Base-by-base conservation (phyloP, 805 yeast species). In the Metschnikowia corniflorae region DNA sequence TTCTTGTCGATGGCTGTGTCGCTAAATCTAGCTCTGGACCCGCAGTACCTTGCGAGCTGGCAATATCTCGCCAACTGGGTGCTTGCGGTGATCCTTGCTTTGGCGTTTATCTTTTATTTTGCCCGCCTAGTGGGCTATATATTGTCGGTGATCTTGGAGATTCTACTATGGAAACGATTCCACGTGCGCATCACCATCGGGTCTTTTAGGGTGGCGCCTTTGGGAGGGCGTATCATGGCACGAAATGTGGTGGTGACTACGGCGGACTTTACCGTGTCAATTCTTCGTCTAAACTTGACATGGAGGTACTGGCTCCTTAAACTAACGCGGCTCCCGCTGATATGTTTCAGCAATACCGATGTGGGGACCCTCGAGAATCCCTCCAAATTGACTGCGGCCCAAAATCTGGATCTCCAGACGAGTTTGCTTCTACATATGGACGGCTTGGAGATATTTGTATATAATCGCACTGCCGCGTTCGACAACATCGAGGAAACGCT, bases 281-380 rank as follows among this genome's bases (percentile, higher is more conserved):
- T 85, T 1, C 71, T 85, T 18, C 80, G 81, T 42, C 83, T 91
- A 1, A 76, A 78, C 49, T 54, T 91, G 18, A 85, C 95, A 0
- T 93, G 97, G 97, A 61, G 94, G 42, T 91, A 87, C 57, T 93
- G 97, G 97, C 64, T 65, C 13, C 46, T 86, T 34, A 61, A 66
- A 4, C 47, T 61, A 21, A 65, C 72, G 9, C 56, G 78, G 35
- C 46, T 63, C 16, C 58, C 75, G 2, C 63, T 61, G 24, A 59
- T 65, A 33, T 51, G 46, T 18, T 46, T 56, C 16, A 16, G 14
- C 21, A 24, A 9, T 10, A 53, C 50, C 9, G 8, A 47, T 51
- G 4, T 31, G 39, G 4, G 55, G 26, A 12, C 46, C 27, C 6
- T 31, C 5, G 34, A 33, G 18, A 3, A 9, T 5, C 13, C 39